Evolutionary conservation across 139 green algal species (phyloP).

Genomic region (Limnomonas spitsbergensis): DNA sequence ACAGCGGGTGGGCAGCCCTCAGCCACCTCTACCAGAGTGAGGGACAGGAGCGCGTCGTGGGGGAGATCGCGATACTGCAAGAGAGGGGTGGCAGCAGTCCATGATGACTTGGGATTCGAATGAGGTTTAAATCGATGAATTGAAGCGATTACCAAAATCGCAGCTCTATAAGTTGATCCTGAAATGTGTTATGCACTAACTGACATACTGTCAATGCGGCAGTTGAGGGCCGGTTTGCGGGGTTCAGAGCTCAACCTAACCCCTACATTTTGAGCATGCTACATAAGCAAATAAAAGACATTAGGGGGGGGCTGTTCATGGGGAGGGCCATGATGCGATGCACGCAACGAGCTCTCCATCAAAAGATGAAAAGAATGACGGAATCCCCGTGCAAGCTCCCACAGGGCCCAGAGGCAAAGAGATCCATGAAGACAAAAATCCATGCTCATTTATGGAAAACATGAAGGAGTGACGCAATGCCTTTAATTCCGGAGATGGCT

Average conservation of each 20-base stretch:
- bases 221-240: not conserved
- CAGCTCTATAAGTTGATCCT: not conserved
- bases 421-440: too few relatives aligned
- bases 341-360: too few relatives aligned
- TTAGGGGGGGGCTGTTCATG: too few relatives aligned
- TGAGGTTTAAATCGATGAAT: not conserved
- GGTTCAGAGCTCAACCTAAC: not conserved
- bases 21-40: conserved; percentile 55
- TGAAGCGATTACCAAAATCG: not conserved
- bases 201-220: not conserved
- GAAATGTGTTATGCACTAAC: too few relatives aligned
- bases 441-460: too few relatives aligned
- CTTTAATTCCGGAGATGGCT: too few relatives aligned
- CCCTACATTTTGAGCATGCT: not conserved
- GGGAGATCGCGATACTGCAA: conserved; percentile 83
- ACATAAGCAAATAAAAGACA: too few relatives aligned
- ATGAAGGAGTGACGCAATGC: too few relatives aligned
- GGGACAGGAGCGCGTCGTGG: conserved; percentile 58
- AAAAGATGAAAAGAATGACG: too few relatives aligned
- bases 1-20: conserved; percentile 33
- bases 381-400: too few relatives aligned
- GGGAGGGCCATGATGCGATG: too few relatives aligned
- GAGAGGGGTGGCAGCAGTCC: not conserved
- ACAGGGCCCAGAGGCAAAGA: too few relatives aligned
- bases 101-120: not conserved